Evolutionary conservation across 306 rosid genomes (phyloP).

Genomic region (Corylus avellana): DNA sequence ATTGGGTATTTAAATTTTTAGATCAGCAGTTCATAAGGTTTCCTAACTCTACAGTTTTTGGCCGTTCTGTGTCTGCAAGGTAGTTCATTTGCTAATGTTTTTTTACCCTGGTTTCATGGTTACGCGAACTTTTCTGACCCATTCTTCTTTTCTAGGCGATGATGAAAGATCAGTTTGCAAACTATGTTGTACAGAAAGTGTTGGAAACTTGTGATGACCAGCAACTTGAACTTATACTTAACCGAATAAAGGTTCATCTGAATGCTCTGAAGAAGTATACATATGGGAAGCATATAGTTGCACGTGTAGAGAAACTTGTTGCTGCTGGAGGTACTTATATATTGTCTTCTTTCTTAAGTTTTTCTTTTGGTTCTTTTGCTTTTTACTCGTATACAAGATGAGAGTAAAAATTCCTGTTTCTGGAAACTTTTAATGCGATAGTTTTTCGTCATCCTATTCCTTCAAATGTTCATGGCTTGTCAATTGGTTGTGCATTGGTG

Average conservation of each 20-base stretch:
- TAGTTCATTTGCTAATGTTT: not conserved
- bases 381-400: not conserved
- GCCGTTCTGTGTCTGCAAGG: not conserved
- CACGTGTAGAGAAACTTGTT: conserved; percentile 67
- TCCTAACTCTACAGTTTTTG: not conserved
- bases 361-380: not conserved
- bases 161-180: conserved; percentile 71
- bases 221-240: conserved; percentile 64
- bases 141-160: conserved; percentile 34
- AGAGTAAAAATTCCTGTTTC: not conserved
- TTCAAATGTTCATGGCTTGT: not conserved
- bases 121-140: not conserved
- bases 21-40: not conserved
- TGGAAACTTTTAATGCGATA: not conserved
- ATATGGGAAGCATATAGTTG: conserved; percentile 66
- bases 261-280: conserved; percentile 66
- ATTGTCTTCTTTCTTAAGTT: conserved; percentile 1
- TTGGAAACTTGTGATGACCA: conserved; percentile 68
- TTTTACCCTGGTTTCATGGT: not conserved
- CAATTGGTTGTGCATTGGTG: conserved; percentile 1
- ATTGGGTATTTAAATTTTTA: not conserved
- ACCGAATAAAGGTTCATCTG: conserved; percentile 57
- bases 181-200: conserved; percentile 64
- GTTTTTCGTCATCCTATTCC: not conserved
- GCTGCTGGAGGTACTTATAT: conserved; percentile 55